Percentiles rank a stretch among this genome's conserved stretches.
Conservation (phyloP, 1,284 basidiomycete genomes). For the Sanguinoderma infundibulare region DNA sequence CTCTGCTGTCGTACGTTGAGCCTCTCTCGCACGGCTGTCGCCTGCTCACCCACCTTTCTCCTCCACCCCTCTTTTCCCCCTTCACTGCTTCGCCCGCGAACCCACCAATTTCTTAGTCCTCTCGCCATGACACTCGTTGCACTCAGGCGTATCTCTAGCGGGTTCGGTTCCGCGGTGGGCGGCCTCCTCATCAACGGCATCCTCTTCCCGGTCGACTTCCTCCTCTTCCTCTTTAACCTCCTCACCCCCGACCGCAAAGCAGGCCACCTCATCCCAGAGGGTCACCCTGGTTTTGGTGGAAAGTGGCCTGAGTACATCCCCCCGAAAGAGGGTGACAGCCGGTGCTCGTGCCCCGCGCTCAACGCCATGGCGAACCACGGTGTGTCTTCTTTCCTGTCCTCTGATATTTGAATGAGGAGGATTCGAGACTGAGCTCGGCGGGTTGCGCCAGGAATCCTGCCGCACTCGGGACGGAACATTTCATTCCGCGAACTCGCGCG, state of each 20-base stretch:
- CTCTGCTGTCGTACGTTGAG: background rate
- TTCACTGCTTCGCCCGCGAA: too few relatives aligned
- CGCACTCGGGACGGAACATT: constrained; percentile 68
- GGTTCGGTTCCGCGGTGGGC: constrained; percentile 20
- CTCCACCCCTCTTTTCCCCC: background rate
- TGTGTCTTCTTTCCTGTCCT: constrained; percentile 35
- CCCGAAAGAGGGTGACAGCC: constrained; percentile 64
- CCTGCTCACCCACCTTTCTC: background rate
- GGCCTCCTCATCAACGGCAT: constrained; percentile 17
- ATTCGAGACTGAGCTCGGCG: background rate
- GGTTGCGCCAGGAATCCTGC: constrained; percentile 57
- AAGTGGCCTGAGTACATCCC: constrained; percentile 70
- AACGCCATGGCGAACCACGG: constrained; percentile 81
- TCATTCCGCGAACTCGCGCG: constrained; percentile 58
- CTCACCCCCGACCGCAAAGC: constrained; percentile 51
- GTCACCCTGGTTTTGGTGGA: constrained; percentile 63
- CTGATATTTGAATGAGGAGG: too few relatives aligned
- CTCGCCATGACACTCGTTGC: constrained; percentile 17
- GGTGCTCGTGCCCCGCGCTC: constrained; percentile 70
- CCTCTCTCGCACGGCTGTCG: background rate
- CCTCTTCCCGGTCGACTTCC: constrained; percentile 44
- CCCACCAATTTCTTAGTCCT: too few relatives aligned
- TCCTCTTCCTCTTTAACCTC: constrained; percentile 58
- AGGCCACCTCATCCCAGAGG: constrained; percentile 59
- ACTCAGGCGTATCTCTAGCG: constrained; percentile 20